Percentiles rank a stretch among this genome's conserved stretches.
These are phyloP conservation scores for Biscogniauxia sp. DNA, from an alignment of 2,329 filamentous ascomycete genomes.

Conservation along the genomic window DNA sequence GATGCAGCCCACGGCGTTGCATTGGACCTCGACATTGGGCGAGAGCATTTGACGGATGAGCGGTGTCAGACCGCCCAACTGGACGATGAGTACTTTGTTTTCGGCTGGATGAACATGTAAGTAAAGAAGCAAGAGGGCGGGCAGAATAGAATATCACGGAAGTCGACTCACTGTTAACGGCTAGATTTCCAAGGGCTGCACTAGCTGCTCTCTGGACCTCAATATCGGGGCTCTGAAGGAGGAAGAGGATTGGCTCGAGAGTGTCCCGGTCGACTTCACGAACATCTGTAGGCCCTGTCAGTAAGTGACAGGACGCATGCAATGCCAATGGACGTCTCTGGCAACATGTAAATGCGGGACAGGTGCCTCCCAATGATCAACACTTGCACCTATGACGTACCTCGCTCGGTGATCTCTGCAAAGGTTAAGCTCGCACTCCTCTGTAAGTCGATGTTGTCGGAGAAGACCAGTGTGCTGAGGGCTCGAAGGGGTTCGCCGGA, in stretches of 20 bases:
- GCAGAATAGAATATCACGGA: background rate
- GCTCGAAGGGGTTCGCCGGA: conserved; percentile 90
- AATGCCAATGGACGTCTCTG: conserved; percentile 1
- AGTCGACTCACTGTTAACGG: conserved; percentile 81
- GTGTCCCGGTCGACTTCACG: conserved; percentile 93
- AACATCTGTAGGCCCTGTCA: conserved; percentile 65
- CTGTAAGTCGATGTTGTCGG: conserved; percentile 97
- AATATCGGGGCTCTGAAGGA: conserved; percentile 92
- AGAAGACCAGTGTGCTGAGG: conserved; percentile 93
- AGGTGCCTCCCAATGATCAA: background rate
- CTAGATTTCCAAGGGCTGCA: conserved; percentile 90
- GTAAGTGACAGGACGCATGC: background rate
- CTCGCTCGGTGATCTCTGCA: conserved; percentile 97
- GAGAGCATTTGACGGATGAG: conserved; percentile 99
- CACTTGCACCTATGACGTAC: conserved; percentile 46
- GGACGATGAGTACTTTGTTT: conserved; percentile 96
- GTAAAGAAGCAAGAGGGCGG: background rate
- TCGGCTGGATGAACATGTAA: conserved; percentile 60
- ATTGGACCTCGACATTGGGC: conserved; percentile 96
- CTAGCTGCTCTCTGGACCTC: conserved; percentile 97
- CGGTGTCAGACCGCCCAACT: conserved; percentile 83
- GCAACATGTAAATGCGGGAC: background rate
- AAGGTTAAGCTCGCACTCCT: conserved; percentile 97
- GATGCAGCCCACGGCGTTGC: conserved; percentile 98
- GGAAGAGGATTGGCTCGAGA: conserved; percentile 90